Evolutionary conservation across 805 yeast genomes (phyloP), one percentile per base, ranked within the genome.

Genomic region (Babjeviella inositovora): DNA sequence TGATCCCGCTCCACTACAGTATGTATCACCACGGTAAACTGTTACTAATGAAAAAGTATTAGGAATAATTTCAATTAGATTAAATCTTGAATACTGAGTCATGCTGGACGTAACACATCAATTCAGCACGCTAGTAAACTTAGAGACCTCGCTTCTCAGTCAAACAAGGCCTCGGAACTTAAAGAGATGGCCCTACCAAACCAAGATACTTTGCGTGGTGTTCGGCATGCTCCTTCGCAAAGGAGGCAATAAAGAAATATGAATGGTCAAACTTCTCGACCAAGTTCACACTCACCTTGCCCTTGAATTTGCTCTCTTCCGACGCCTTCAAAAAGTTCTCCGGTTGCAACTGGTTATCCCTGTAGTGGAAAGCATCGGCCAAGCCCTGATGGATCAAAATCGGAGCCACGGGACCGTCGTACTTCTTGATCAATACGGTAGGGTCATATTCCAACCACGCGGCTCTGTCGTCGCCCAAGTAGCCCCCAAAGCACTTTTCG

Each of bases 261-360:
- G 85, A 74, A 43, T 87, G 98, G 40, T 90, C 96, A 41, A 70
- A 87, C 4, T 85, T 94, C 2, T 77, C 84, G 11, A 66, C 93
- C 17, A 68, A 37, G 14, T 67, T 51, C 23, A 77, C 45, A 15
- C 64, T 53, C 28, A 87, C 59, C 26, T 65, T 57, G 4, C 70
- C 77, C 28, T 62, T 63, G 47, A 74, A 73, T 5, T 49, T 45
- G 1, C 77, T 53, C 15, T 61, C 64, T 34, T 67, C 55, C 5
- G 73, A 59, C 6, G 76, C 75, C 23, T 58, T 64, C 6, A 62
- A 59, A 8, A 90, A 58, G 34, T 67, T 63, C 33, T 79, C 84
- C 3, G 93, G 92, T 32, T 69, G 65, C 42, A 90, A 59, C 44
- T 81, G 92, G 20, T 53, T 43, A 18, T 62, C 62, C 31, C 53